A percentile compares a stretch with the other conserved stretches of the same genome.
These are phyloP conservation scores for Chrysopogon serrulatus DNA, from an alignment of 176 grass and related monocot species.

Conservation along the genomic window DNA sequence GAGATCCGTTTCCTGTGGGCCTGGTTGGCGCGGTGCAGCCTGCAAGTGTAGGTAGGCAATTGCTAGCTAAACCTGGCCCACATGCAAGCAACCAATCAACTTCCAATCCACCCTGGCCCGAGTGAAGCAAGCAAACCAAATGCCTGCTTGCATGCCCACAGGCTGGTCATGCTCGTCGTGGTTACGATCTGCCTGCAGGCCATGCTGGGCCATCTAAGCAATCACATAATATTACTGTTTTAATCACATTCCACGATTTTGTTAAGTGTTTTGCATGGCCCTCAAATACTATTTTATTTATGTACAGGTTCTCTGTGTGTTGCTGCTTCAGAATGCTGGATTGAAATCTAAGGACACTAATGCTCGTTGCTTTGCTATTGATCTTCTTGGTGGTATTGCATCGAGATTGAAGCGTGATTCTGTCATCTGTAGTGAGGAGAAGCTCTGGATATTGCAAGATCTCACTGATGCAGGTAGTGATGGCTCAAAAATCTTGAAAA, in stretches of 20 bases:
- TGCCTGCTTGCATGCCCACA: neutral
- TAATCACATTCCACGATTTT: neutral
- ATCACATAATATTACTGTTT: neutral
- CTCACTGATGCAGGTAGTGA: slow-evolving; percentile 43
- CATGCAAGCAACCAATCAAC: neutral
- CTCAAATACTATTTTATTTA: slow-evolving; percentile 2
- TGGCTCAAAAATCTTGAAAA: slow-evolving; percentile 42
- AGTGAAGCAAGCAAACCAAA: neutral
- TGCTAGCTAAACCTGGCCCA: neutral
- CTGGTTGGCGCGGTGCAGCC: neutral
- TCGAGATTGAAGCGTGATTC: slow-evolving; percentile 91
- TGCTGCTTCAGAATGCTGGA: slow-evolving; percentile 96
- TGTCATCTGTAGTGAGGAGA: slow-evolving; percentile 59
- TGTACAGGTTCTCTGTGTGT: slow-evolving; percentile 90
- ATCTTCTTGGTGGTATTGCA: slow-evolving; percentile 91
- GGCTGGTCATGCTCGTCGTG: neutral
- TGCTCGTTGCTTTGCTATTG: slow-evolving; percentile 97
- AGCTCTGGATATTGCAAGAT: slow-evolving; percentile 88
- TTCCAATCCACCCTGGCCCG: neutral
- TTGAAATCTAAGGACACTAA: slow-evolving; percentile 89
- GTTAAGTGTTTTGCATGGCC: neutral
- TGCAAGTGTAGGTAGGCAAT: neutral
- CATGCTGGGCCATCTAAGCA: neutral
- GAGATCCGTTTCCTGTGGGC: neutral
- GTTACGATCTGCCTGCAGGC: neutral